These are phyloP conservation scores for Podospora tetraspora DNA, from an alignment of 495 filamentous ascomycete genomes.

Conservation along the genomic window DNA sequence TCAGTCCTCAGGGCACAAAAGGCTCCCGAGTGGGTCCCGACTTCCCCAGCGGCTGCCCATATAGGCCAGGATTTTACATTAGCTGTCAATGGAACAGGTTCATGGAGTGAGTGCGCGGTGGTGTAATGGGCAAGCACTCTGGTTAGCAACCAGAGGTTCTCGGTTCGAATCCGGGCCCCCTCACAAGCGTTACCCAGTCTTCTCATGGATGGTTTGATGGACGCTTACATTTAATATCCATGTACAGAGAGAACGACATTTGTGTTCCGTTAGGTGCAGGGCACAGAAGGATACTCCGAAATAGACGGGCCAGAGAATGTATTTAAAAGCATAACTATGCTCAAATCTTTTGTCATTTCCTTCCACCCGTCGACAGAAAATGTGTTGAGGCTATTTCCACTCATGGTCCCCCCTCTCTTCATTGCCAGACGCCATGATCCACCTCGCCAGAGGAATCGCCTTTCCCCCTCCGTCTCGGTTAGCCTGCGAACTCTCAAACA, in stretches of 20 bases:
- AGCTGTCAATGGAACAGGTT: not conserved
- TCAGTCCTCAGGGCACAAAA: not conserved
- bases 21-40: not conserved
- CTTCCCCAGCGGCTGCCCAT: not conserved
- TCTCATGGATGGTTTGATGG: not conserved
- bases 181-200: not conserved
- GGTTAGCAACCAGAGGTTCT: not conserved
- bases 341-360: no score
- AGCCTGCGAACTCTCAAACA: no score
- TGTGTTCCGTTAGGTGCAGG: not conserved
- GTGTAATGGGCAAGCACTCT: not conserved
- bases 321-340: no score
- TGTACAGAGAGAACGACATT: not conserved
- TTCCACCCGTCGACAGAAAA: no score
- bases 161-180: not conserved
- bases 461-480: no score
- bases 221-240: not conserved
- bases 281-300: not conserved
- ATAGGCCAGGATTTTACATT: not conserved
- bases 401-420: no score
- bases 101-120: not conserved
- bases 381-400: no score
- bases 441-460: no score
- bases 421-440: no score
- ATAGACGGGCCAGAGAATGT: not conserved